Evolutionary conservation across 352 stramenopile species (phyloP).

Genomic region (Pythium myriotylum): DNA sequence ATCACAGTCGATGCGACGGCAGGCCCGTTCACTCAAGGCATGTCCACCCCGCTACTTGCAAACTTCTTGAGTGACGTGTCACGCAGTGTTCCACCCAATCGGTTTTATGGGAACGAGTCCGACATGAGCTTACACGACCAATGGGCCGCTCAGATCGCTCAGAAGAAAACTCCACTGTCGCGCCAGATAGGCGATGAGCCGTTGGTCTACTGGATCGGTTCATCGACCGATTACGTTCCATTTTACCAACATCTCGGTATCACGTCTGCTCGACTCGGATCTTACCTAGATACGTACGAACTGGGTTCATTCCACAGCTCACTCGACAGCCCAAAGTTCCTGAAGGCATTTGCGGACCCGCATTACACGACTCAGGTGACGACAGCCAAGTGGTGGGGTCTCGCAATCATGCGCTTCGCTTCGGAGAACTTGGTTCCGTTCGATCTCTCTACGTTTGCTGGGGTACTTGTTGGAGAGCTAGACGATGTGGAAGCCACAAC

Average conservation of each 20-base stretch:
- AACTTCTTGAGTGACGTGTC: slow-evolving; percentile 37
- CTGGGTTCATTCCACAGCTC: slow-evolving; percentile 65
- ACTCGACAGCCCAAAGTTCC: slow-evolving; percentile 68
- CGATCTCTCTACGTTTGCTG: slow-evolving; percentile 36
- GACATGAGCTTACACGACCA: slow-evolving; percentile 46
- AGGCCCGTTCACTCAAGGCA: slow-evolving; percentile 49
- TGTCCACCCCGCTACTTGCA: slow-evolving; percentile 63
- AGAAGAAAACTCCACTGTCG: slow-evolving; percentile 37
- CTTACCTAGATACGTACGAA: slow-evolving; percentile 37
- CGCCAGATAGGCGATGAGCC: slow-evolving; percentile 50
- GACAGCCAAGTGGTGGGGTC: slow-evolving; percentile 39
- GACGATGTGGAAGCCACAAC: no score
- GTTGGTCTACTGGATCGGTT: slow-evolving; percentile 61
- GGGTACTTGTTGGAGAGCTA: no score
- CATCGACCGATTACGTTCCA: slow-evolving; percentile 74
- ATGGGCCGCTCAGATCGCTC: slow-evolving; percentile 25
- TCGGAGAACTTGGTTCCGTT: slow-evolving; percentile 34
- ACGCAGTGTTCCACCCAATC: slow-evolving; percentile 56
- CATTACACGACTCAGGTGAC: slow-evolving; percentile 42
- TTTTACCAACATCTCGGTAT: slow-evolving; percentile 90
- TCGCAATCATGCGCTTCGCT: slow-evolving; percentile 40
- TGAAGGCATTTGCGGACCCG: slow-evolving; percentile 50
- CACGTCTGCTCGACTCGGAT: slow-evolving; percentile 78
- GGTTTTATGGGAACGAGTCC: slow-evolving; percentile 32
- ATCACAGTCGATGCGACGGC: slow-evolving; percentile 85